Conservation (phyloP, 257 asterid species). For the Solanum virginianum region DNA sequence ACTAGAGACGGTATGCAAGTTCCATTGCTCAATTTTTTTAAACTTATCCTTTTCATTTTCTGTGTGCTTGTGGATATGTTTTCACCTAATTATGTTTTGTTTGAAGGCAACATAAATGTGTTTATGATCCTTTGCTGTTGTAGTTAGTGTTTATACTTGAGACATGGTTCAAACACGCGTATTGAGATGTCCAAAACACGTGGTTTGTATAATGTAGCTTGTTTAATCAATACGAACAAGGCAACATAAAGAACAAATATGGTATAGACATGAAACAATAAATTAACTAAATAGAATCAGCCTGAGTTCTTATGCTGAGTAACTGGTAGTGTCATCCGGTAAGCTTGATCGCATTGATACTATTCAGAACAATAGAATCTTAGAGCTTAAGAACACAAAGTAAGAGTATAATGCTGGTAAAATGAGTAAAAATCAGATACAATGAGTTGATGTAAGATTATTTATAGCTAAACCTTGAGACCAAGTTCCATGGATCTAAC, state of each 20-base stretch:
- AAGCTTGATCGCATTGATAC: neutral
- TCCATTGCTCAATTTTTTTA: neutral
- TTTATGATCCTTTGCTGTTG: neutral
- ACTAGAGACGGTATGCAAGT: constrained; percentile 58
- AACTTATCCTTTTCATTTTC: neutral
- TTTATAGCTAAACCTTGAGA: neutral
- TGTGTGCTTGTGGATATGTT: neutral
- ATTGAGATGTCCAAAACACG: neutral
- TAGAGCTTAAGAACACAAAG: neutral
- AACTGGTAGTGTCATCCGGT: neutral
- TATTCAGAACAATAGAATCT: neutral
- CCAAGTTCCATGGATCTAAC: neutral
- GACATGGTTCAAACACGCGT: neutral
- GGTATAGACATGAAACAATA: neutral
- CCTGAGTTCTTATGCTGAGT: neutral
- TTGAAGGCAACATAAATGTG: neutral
- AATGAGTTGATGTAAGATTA: neutral
- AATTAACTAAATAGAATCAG: neutral
- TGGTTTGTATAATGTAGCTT: neutral
- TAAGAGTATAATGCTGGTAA: neutral
- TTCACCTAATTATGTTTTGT: neutral
- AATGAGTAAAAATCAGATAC: neutral
- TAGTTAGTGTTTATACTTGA: neutral
- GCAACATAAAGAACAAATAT: neutral
- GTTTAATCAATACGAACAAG: neutral